These are phyloP conservation scores for Sugiyamaella xylanicola DNA, from an alignment of 1,139 yeast genomes.

Conservation along the genomic window DNA sequence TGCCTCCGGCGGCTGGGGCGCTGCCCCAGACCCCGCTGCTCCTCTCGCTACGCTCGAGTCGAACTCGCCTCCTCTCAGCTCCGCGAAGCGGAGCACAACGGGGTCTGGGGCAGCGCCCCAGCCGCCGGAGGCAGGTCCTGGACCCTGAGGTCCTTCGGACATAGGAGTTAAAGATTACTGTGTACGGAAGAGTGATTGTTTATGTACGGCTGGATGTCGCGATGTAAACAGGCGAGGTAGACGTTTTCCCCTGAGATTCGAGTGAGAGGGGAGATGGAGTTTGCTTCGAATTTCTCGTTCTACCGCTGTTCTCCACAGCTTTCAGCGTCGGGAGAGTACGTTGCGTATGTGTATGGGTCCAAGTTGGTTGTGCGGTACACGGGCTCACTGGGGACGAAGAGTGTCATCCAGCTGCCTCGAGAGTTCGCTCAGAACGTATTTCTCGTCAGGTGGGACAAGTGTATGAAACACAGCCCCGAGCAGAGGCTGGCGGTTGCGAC, in stretches of 20 bases:
- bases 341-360: slow-evolving; percentile 32
- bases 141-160: not conserved
- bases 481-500: slow-evolving; percentile 32
- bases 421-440: slow-evolving; percentile 26
- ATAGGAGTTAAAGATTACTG: not conserved
- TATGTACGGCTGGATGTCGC: not conserved
- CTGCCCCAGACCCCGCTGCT: too few species aligned
- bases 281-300: slow-evolving; percentile 23
- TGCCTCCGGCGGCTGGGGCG: slow-evolving; percentile 7
- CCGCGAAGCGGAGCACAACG: not conserved
- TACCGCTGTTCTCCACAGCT: slow-evolving; percentile 28
- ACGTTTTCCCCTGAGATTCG: not conserved
- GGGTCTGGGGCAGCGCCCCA: not conserved
- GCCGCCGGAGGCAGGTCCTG: not conserved
- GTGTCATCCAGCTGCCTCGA: slow-evolving; percentile 25
- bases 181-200: not conserved
- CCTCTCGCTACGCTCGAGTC: too few species aligned
- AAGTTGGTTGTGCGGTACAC: slow-evolving; percentile 29
- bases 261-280: slow-evolving; percentile 16
- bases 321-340: slow-evolving; percentile 28
- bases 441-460: slow-evolving; percentile 29
- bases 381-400: slow-evolving; percentile 30
- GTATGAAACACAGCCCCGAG: slow-evolving; percentile 24
- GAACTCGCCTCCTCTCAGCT: too few species aligned
- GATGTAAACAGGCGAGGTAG: not conserved